These are phyloP conservation scores for Botrytis aclada DNA, from an alignment of 2,329 filamentous ascomycete species.

Conservation along the genomic window DNA sequence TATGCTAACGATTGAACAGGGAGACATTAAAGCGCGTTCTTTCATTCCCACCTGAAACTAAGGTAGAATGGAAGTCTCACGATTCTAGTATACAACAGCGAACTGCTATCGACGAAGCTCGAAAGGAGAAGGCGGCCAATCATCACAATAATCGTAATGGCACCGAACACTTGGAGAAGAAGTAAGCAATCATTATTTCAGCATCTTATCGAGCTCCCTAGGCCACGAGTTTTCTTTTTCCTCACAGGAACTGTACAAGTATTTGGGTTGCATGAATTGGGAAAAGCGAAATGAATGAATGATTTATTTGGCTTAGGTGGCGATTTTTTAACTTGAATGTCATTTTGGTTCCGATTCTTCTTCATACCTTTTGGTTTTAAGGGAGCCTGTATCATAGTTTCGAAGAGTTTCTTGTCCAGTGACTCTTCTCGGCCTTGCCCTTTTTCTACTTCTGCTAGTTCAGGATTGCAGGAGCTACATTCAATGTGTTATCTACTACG, in stretches of 20 bases:
- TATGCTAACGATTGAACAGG: constrained; percentile 46
- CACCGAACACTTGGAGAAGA: constrained; percentile 27
- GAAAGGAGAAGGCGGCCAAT: constrained; percentile 72
- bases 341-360: constrained; percentile 7
- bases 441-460: background rate
- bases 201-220: constrained; percentile 20
- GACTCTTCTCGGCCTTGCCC: constrained; percentile 2
- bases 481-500: background rate
- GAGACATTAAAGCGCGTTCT: constrained; percentile 93
- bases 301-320: constrained; percentile 26
- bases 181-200: constrained; percentile 27
- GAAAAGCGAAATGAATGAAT: constrained; percentile 31
- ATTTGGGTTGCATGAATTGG: constrained; percentile 36
- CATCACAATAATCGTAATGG: constrained; percentile 22
- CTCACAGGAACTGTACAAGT: constrained; percentile 32
- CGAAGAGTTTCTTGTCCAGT: background rate
- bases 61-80: constrained; percentile 93
- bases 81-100: constrained; percentile 93
- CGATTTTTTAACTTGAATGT: constrained; percentile 16
- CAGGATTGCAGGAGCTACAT: constrained; percentile 1
- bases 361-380: constrained; percentile 7
- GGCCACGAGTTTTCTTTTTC: constrained; percentile 25
- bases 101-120: constrained; percentile 84
- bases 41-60: constrained; percentile 80
- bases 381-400: constrained; percentile 14